phyloP scores from a whole-genome alignment of 2,329 filamentous ascomycete genomes.

The Verticillium alfalfae region DNA sequence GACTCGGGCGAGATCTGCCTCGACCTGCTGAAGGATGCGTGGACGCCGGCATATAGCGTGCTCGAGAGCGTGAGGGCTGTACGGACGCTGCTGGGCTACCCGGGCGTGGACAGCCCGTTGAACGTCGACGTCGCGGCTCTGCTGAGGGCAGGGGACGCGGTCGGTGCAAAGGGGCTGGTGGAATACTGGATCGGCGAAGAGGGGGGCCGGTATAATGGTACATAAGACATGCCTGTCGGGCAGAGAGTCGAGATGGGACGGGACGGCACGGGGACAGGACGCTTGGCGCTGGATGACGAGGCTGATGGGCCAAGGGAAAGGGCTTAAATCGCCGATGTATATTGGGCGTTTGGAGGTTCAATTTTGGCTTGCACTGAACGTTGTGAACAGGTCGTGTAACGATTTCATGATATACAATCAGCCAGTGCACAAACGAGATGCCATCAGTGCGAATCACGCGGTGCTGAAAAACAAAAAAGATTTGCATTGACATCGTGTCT shows the following conservation, averaged over 20 bases:
- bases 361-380: background rate
- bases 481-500: background rate
- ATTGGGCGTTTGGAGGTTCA: background rate
- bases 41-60: slow-evolving; percentile 83
- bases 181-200: slow-evolving; percentile 57
- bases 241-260: no score
- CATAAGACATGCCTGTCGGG: slow-evolving; percentile 8
- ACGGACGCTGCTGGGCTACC: slow-evolving; percentile 61
- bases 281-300: background rate
- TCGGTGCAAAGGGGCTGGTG: slow-evolving; percentile 66
- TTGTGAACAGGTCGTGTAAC: background rate
- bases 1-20: slow-evolving; percentile 87
- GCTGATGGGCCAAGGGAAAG: background rate
- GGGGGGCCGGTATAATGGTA: slow-evolving; percentile 42
- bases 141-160: slow-evolving; percentile 59
- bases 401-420: background rate
- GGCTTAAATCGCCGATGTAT: background rate
- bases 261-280: background rate
- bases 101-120: slow-evolving; percentile 69
- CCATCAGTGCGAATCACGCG: background rate
- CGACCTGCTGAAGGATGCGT: slow-evolving; percentile 72
- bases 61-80: slow-evolving; percentile 68
- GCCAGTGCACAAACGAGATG: background rate
- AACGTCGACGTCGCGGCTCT: slow-evolving; percentile 75
- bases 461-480: background rate